Conservation (phyloP, 1,284 basidiomycete genomes). For the Cronartium ribicola region DNA sequence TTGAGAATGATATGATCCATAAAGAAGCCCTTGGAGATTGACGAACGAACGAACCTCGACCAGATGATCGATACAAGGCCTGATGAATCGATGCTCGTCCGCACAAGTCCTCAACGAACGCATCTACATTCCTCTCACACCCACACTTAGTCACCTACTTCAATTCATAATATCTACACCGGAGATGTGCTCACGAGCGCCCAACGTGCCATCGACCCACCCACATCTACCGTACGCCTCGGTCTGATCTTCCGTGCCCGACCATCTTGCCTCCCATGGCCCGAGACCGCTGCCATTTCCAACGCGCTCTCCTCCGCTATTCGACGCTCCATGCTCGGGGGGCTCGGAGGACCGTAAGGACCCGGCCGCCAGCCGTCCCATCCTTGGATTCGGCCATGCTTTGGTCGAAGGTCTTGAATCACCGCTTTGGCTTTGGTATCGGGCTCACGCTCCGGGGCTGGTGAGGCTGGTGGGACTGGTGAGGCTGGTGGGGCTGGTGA, state of each 20-base stretch:
- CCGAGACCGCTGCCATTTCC: conserved; percentile 36
- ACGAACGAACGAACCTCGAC: conserved; percentile 45
- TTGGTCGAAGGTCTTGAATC: conserved; percentile 19
- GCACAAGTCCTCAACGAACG: conserved; percentile 32
- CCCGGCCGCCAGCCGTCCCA: conserved; percentile 38
- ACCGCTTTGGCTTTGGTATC: too few relatives aligned
- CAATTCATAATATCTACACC: neutral
- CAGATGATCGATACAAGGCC: conserved; percentile 45
- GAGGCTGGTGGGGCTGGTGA: too few relatives aligned
- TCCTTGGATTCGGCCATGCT: conserved; percentile 16
- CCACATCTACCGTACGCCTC: conserved; percentile 37
- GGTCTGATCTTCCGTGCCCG: conserved; percentile 38
- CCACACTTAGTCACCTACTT: neutral
- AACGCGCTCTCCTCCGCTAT: conserved; percentile 37
- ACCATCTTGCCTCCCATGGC: conserved; percentile 38
- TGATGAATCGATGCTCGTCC: conserved; percentile 40
- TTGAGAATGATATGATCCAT: conserved; percentile 16
- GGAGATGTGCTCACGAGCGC: conserved; percentile 10
- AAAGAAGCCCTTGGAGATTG: neutral
- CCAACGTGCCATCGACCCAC: conserved; percentile 34
- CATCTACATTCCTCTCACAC: conserved; percentile 12
- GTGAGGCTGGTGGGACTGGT: too few relatives aligned
- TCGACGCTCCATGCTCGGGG: conserved; percentile 33
- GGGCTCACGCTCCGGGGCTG: too few relatives aligned
- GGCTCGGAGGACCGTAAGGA: conserved; percentile 24